These are phyloP conservation scores for Metschnikowia aberdeeniae DNA, from an alignment of 805 yeast genomes.

Conservation along the genomic window DNA sequence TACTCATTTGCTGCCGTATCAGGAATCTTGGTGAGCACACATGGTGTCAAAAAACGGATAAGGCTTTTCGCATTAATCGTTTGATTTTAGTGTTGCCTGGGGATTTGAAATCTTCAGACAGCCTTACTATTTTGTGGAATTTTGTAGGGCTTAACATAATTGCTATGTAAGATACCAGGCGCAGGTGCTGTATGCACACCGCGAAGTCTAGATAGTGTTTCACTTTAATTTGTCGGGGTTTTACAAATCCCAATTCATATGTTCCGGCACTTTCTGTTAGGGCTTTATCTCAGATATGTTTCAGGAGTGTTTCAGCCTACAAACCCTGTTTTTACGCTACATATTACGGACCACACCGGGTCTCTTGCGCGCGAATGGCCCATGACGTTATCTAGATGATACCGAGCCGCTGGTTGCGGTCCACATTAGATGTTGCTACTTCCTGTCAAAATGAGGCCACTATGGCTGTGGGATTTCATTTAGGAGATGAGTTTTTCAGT, in stretches of 20 bases:
- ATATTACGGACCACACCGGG: background rate
- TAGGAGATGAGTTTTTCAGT: too few species aligned
- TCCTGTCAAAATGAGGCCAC: background rate
- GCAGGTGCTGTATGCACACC: constrained; percentile 2
- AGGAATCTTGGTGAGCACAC: too few species aligned
- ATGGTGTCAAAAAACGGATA: too few species aligned
- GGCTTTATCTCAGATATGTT: too few species aligned
- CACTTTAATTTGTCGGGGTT: too few species aligned
- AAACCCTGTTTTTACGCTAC: background rate
- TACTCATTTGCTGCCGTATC: constrained; percentile 2
- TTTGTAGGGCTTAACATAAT: background rate
- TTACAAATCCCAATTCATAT: too few species aligned
- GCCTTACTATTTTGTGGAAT: background rate
- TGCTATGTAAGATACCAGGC: constrained; percentile 2
- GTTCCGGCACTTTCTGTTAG: too few species aligned
- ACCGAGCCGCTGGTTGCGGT: background rate
- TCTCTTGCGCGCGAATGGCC: background rate
- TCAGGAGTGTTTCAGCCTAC: too few species aligned
- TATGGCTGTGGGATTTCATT: too few species aligned
- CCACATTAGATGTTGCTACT: background rate
- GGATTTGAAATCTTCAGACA: too few species aligned
- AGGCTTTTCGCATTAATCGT: too few species aligned
- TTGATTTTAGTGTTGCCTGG: too few species aligned
- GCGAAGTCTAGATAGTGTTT: background rate
- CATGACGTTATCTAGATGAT: background rate